Conservation (phyloP, 2,329 filamentous ascomycete species). For the Trichoderma sp. region DNA sequence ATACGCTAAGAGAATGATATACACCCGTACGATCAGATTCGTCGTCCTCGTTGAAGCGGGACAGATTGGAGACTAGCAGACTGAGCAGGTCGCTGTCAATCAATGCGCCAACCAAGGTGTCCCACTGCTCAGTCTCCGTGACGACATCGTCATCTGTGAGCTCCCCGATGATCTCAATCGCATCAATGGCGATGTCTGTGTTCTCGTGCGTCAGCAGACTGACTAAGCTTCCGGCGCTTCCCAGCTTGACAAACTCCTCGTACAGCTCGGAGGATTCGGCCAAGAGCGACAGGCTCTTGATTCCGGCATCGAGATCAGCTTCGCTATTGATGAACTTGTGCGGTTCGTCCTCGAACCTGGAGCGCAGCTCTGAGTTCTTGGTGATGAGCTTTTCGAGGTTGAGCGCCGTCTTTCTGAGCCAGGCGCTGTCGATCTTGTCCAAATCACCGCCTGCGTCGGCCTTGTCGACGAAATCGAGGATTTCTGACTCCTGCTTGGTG, state of each 20-base stretch:
- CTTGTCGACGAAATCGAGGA: constrained; percentile 81
- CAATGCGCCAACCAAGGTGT: constrained; percentile 64
- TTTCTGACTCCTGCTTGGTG: constrained; percentile 72
- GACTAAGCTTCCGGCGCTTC: constrained; percentile 70
- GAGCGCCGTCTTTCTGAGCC: constrained; percentile 77
- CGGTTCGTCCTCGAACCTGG: constrained; percentile 77
- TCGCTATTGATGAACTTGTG: constrained; percentile 81
- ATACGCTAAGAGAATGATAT: constrained; percentile 76
- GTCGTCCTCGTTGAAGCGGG: constrained; percentile 70
- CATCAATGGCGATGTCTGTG: constrained; percentile 90
- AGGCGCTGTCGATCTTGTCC: constrained; percentile 78
- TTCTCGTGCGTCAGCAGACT: constrained; percentile 89
- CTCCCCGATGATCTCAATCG: constrained; percentile 84
- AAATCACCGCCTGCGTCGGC: constrained; percentile 41
- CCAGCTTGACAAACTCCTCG: constrained; percentile 71
- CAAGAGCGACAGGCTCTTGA: constrained; percentile 82
- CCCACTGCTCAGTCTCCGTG: constrained; percentile 78
- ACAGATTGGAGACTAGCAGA: constrained; percentile 73
- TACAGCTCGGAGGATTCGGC: constrained; percentile 85
- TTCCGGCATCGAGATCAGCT: constrained; percentile 82
- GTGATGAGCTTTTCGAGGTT: constrained; percentile 88
- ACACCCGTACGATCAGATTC: constrained; percentile 76
- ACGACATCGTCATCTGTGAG: constrained; percentile 90
- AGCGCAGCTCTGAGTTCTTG: constrained; percentile 85
- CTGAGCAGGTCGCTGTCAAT: constrained; percentile 69